Evolutionary conservation across 768 basidiomycete genomes (phyloP), one percentile per base, ranked within the genome.

Genomic region (Hericium alpestre): DNA sequence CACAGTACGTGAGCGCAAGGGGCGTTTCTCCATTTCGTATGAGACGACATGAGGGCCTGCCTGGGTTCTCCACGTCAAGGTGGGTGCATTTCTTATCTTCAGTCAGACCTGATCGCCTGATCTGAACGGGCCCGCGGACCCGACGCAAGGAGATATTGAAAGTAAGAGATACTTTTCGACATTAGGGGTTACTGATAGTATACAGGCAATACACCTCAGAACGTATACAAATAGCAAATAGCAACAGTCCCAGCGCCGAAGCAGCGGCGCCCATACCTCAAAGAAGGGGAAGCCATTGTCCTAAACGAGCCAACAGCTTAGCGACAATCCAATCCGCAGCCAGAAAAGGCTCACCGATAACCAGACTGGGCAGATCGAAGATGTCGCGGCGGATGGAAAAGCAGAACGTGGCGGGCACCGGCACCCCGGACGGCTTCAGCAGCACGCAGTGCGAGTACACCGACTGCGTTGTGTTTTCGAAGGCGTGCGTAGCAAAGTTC

Each of bases 401-500:
- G 69, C 94, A 96, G 72, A 95, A 95, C 20, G 95, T 90, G 51
- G 93, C 86, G 47, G 91, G 89, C 25, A 97, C 82, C 1, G 90
- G 90, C 2, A 84, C 80, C 15, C 91, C 90, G 25, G 79, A 80
- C 6, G 90, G 88, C 67, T 93, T 93, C 61, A 94, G 79, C 47
- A 96, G 70, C 32, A 93, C 89, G 59, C 92, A 93, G 64, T 93
- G 89, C 58, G 90, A 89, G 70, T 93, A 94, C 54, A 98, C 91
- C 1, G 91, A 90, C 72, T 93, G 93, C 39, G 93, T 91, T 53
- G 93, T 92, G 71, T 93, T 96, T 70, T 99, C 95, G 65, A 99
- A 99, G 7, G 96, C 95, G 70, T 97, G 93, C 52, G 86, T 83
- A 25, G 92, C 91, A 69, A 98, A 98, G 70, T 90, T 92, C 71